Evolutionary conservation across 331 rosid genomes (phyloP), one percentile per base, ranked within the genome.

Genomic region (Quercus tomentella): DNA sequence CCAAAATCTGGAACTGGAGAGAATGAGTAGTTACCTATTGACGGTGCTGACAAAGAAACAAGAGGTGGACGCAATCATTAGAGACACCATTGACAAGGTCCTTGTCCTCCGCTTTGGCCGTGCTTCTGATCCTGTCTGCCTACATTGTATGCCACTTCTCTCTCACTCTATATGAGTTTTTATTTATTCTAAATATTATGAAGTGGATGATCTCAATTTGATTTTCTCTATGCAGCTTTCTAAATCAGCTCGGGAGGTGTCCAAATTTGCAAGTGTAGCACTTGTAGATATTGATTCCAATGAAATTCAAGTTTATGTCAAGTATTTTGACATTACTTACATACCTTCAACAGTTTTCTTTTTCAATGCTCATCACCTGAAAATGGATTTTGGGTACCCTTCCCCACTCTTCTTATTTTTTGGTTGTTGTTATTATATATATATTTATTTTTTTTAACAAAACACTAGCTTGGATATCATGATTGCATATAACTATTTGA

Each of bases 291-390:
- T 90, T 52, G 97, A 94, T 63, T 94, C 97, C 0, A 85, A 80
- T 45, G 98, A 91, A n/a, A 57, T 89, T 77, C 93, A 89, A 79
- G 90, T 94, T 56, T 94, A 89, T 80, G 81, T 86, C 71, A 91
- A n/a, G n/a, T n/a, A n/a, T n/a, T n/a, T n/a, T n/a, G n/a, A n/a
- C 89, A 92, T 91, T n/a, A 81, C 94, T 72, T 75, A 87, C 58
- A 82, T 90, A 51, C 98, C 98, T 1, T 94, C 97, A 21, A 89
- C 92, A 0, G 70, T 94, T 58, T 94, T 92, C 85, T 92, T 94
- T 89, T 94, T 91, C 92, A 94, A 94, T 84, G 97, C 97, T 14
- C 92, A 92, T 86, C 98, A 92, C 83, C 89, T 92, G 97, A 94
- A 92, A 90, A 92, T 94, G 98, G 98, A 94, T 85, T 88, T 88